These are phyloP conservation scores for Clitopilus hobsonii DNA, from an alignment of 768 basidiomycete species.

Conservation along the genomic window DNA sequence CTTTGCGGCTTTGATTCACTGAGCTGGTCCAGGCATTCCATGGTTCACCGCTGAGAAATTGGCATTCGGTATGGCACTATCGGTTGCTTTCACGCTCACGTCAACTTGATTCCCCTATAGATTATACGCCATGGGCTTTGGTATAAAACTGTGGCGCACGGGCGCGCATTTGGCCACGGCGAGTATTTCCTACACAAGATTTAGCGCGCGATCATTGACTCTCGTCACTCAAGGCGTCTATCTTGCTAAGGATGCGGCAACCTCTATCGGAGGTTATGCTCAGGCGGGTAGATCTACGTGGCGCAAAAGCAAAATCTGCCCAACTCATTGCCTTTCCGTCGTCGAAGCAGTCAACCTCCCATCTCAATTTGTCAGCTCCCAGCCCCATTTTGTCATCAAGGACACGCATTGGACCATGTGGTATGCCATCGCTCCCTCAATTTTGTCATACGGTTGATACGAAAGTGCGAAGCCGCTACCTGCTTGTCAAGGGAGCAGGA, in stretches of 20 bases:
- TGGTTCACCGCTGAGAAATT: slow-evolving; percentile 59
- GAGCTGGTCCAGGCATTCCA: slow-evolving; percentile 53
- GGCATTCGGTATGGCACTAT: slow-evolving; percentile 53
- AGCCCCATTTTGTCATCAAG: slow-evolving; percentile 54
- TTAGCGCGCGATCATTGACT: no score
- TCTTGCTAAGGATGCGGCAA: slow-evolving; percentile 51
- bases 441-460: not conserved
- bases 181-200: slow-evolving; percentile 10
- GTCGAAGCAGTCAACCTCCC: slow-evolving; percentile 67
- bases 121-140: slow-evolving; percentile 72
- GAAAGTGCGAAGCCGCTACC: slow-evolving; percentile 44
- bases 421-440: slow-evolving; percentile 22
- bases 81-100: not conserved
- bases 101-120: slow-evolving; percentile 21
- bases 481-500: slow-evolving; percentile 42
- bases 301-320: slow-evolving; percentile 45
- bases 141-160: slow-evolving; percentile 51
- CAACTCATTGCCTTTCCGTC: slow-evolving; percentile 50
- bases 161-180: slow-evolving; percentile 64
- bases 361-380: slow-evolving; percentile 43
- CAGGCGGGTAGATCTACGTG: slow-evolving; percentile 29
- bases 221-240: slow-evolving; percentile 55
- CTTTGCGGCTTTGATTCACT: not conserved
- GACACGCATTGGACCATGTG: slow-evolving; percentile 71
- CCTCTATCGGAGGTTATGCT: slow-evolving; percentile 45